Conservation (phyloP, 805 yeast species). For the Candida succiphila region DNA sequence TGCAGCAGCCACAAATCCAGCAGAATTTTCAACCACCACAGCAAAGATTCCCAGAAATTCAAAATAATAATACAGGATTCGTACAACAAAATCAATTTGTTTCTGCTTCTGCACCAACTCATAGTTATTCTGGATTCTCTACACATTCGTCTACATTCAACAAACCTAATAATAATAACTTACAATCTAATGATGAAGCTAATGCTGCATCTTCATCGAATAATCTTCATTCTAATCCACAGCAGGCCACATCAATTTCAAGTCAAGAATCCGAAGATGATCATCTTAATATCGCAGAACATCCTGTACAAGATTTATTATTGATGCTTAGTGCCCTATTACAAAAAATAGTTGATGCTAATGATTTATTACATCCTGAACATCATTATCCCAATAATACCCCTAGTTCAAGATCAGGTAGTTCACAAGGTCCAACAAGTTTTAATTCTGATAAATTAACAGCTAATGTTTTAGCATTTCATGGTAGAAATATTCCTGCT, state of each 20-base stretch:
- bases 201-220: slow-evolving; percentile 1
- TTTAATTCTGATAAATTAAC: slow-evolving; percentile 32
- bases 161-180: not conserved
- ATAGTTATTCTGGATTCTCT: slow-evolving; percentile 5
- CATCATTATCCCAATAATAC: slow-evolving; percentile 27
- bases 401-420: not conserved
- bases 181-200: not conserved
- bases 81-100: slow-evolving; percentile 8
- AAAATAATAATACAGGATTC: not conserved
- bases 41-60: not conserved
- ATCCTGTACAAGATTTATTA: slow-evolving; percentile 72
- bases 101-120: slow-evolving; percentile 20
- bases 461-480: slow-evolving; percentile 78
- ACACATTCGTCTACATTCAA: slow-evolving; percentile 10
- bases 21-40: not conserved
- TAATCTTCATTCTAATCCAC: not conserved
- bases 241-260: slow-evolving; percentile 1
- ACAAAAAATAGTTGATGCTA: slow-evolving; percentile 82
- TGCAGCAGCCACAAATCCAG: slow-evolving; percentile 5
- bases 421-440: slow-evolving; percentile 2
- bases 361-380: slow-evolving; percentile 72
- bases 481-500: slow-evolving; percentile 95
- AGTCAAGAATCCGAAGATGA: slow-evolving; percentile 23
- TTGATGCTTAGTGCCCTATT: slow-evolving; percentile 78
- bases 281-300: slow-evolving; percentile 69